phyloP scores from a whole-genome alignment of 257 asterid species.

The Salvia rosmarinus region DNA sequence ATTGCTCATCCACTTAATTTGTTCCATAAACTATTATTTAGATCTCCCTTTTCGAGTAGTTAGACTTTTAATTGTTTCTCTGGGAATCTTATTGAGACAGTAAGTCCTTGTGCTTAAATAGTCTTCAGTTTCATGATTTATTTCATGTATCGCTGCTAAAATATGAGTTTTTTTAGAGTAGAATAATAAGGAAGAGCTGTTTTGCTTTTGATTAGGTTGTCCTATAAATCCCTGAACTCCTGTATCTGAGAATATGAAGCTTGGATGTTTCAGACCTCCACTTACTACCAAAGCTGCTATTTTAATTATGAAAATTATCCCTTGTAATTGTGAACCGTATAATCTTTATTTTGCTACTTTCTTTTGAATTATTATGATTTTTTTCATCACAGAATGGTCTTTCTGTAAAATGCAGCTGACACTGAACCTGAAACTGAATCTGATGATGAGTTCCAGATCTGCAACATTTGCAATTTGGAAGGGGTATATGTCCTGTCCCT shows the following conservation, averaged over 20 bases:
- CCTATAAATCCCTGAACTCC: slow-evolving; percentile 2
- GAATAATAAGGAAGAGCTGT: slow-evolving; percentile 2
- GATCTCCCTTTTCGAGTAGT: background rate
- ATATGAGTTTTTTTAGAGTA: slow-evolving; percentile 19
- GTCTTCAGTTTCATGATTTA: slow-evolving; percentile 6
- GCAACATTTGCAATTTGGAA: slow-evolving; percentile 84
- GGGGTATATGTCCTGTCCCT: slow-evolving; percentile 53
- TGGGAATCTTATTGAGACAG: slow-evolving; percentile 25
- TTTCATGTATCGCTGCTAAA: slow-evolving; percentile 5
- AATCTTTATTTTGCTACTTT: background rate
- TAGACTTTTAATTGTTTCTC: background rate
- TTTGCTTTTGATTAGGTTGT: slow-evolving; percentile 17
- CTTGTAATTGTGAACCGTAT: background rate
- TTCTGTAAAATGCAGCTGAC: slow-evolving; percentile 63
- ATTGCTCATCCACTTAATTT: slow-evolving; percentile 1
- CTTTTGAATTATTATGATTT: slow-evolving; percentile 24
- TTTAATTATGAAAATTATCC: slow-evolving; percentile 11
- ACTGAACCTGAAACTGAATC: slow-evolving; percentile 74
- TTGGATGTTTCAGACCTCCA: slow-evolving; percentile 8
- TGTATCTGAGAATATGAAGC: background rate
- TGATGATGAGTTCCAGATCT: slow-evolving; percentile 97
- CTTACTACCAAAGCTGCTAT: slow-evolving; percentile 18
- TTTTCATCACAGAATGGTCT: slow-evolving; percentile 30
- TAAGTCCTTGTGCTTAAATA: slow-evolving; percentile 9
- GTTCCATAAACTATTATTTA: background rate